Evolutionary conservation across 768 basidiomycete genomes (phyloP).

Genomic region (Tricholoma hemisulphureum): DNA sequence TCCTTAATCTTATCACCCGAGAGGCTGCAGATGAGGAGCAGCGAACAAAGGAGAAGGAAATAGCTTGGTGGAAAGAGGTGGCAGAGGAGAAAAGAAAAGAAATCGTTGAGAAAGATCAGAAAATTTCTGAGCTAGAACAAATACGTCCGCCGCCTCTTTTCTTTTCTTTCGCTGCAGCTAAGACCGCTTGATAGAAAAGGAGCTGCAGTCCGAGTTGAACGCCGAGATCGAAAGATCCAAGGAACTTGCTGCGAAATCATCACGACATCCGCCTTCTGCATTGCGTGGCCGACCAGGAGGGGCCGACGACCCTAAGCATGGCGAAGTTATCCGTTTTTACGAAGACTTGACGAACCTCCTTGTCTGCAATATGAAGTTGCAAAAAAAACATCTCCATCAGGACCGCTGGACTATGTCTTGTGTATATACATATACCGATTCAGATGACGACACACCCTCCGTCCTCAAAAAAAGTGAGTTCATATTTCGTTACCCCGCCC

Average conservation of each 20-base stretch:
- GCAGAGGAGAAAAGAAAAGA: constrained; percentile 42
- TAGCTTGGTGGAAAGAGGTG: constrained; percentile 40
- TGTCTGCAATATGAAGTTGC: constrained; percentile 56
- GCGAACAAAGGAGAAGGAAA: constrained; percentile 46
- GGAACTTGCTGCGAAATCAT: constrained; percentile 39
- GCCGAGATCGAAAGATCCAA: constrained; percentile 60
- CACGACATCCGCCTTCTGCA: constrained; percentile 40
- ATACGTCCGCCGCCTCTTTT: constrained; percentile 37
- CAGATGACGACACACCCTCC: constrained; percentile 21
- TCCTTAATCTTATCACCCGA: constrained; percentile 67
- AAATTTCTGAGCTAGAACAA: constrained; percentile 47
- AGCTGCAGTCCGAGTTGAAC: constrained; percentile 54
- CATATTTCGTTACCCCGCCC: constrained; percentile 10
- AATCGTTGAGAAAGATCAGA: constrained; percentile 43
- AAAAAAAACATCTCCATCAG: constrained; percentile 37
- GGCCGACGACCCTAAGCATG: constrained; percentile 53
- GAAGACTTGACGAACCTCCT: constrained; percentile 84
- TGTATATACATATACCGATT: constrained; percentile 55
- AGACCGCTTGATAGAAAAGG: constrained; percentile 40
- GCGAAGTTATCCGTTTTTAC: constrained; percentile 68
- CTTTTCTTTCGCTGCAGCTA: background rate
- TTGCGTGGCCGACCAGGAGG: constrained; percentile 35
- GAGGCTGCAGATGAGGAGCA: constrained; percentile 74
- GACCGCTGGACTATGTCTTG: constrained; percentile 69
- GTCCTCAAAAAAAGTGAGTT: constrained; percentile 38